Conservation (phyloP, 495 filamentous ascomycete genomes). For the Penicillium odoratum region DNA sequence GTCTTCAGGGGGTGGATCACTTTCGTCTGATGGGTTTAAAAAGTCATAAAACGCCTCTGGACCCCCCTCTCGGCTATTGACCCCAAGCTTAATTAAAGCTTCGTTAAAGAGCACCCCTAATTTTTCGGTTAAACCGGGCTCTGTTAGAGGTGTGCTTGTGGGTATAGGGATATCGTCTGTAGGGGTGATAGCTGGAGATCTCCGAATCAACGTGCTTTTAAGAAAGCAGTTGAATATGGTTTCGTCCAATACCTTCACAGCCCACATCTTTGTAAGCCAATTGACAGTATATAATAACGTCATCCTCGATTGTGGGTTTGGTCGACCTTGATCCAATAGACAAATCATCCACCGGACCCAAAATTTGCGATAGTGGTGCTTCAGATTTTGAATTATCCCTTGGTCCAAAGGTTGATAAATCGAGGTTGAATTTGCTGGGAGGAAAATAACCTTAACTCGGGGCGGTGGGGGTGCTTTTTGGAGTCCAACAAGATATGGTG, state of each 20-base stretch:
- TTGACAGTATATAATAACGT: background rate
- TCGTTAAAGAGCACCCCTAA: background rate
- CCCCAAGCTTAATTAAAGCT: conserved; percentile 1
- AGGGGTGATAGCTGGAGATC: no score
- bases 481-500: background rate
- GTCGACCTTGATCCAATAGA: conserved; percentile 9
- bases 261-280: conserved; percentile 1
- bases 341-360: conserved; percentile 20
- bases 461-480: background rate
- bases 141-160: no score
- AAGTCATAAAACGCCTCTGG: no score
- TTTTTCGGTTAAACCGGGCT: no score
- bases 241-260: background rate
- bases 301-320: conserved; percentile 2
- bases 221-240: conserved; percentile 5
- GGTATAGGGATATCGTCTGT: no score
- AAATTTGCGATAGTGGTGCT: conserved; percentile 22
- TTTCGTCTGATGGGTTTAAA: background rate
- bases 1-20: background rate
- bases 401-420: conserved; percentile 31
- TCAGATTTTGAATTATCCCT: conserved; percentile 29
- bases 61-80: no score
- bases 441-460: background rate
- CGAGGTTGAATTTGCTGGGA: conserved; percentile 26
- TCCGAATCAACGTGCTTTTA: background rate